Conservation (phyloP, 1,139 yeast species). For the Debaryomyces psychrophilus region DNA sequence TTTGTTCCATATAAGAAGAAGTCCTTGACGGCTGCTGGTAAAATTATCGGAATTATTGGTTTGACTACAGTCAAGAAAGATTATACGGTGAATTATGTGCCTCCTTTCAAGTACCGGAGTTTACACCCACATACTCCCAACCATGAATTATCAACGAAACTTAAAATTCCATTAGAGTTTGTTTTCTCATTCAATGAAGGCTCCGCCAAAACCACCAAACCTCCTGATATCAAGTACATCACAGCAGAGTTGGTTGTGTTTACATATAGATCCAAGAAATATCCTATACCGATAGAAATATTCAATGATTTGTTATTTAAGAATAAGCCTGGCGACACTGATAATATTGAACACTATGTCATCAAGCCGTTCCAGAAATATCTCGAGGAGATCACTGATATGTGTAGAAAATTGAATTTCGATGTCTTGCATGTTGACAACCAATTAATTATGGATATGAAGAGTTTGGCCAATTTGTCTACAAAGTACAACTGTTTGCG, state of each 20-base stretch:
- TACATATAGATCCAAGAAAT: constrained; percentile 34
- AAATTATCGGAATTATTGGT: constrained; percentile 38
- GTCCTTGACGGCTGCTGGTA: constrained; percentile 34
- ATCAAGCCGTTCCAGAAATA: constrained; percentile 36
- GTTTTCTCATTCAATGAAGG: constrained; percentile 22
- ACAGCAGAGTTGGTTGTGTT: constrained; percentile 36
- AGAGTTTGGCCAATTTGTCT: constrained; percentile 37
- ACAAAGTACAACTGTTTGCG: constrained; percentile 30
- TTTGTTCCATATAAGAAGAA: constrained; percentile 37
- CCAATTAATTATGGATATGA: constrained; percentile 33
- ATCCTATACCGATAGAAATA: constrained; percentile 42
- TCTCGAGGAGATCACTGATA: constrained; percentile 32
- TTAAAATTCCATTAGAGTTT: constrained; percentile 33
- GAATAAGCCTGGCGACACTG: constrained; percentile 31
- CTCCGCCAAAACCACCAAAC: constrained; percentile 19
- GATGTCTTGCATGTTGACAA: constrained; percentile 30
- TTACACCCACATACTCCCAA: constrained; percentile 13
- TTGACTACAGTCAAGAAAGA: constrained; percentile 36
- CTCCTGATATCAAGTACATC: constrained; percentile 35
- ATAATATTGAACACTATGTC: constrained; percentile 36
- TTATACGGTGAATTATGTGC: constrained; percentile 28
- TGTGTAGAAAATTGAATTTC: constrained; percentile 29
- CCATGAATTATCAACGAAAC: constrained; percentile 14
- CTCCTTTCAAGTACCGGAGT: constrained; percentile 17
- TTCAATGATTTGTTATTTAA: constrained; percentile 41